Conservation (phyloP, 2,329 filamentous ascomycete species). For the Penicillium thymicola region DNA sequence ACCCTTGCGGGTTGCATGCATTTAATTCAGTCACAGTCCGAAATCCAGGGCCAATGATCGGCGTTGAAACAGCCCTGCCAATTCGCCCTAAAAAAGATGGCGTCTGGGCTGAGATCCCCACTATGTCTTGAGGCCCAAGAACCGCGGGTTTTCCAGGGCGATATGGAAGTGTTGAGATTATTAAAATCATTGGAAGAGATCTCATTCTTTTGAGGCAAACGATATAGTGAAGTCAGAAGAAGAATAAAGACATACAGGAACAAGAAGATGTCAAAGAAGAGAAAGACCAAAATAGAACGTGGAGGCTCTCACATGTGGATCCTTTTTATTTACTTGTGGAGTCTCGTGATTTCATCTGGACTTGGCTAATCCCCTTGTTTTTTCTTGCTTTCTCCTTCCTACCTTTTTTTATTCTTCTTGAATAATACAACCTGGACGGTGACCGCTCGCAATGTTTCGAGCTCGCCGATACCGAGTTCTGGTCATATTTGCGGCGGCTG, state of each 20-base stretch:
- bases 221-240: too few species aligned
- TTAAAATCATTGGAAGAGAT: too few species aligned
- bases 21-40: not conserved
- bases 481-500: constrained; percentile 44
- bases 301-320: constrained; percentile 5
- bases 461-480: constrained; percentile 49
- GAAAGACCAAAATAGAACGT: not conserved
- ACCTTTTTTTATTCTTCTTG: not conserved
- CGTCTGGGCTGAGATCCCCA: constrained; percentile 2
- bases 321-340: constrained; percentile 4
- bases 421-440: not conserved
- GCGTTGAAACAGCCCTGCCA: not conserved
- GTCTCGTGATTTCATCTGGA: constrained; percentile 13
- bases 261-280: not conserved
- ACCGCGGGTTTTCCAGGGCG: not conserved
- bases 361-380: not conserved
- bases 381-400: constrained; percentile 2
- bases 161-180: too few species aligned
- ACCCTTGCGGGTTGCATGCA: constrained; percentile 4
- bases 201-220: not conserved
- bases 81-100: not conserved
- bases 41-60: not conserved
- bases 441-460: constrained; percentile 42
- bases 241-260: not conserved
- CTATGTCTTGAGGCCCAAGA: not conserved